phyloP scores from a whole-genome alignment of 2,329 filamentous ascomycete species.

The Trichoderma atrobrunneum region DNA sequence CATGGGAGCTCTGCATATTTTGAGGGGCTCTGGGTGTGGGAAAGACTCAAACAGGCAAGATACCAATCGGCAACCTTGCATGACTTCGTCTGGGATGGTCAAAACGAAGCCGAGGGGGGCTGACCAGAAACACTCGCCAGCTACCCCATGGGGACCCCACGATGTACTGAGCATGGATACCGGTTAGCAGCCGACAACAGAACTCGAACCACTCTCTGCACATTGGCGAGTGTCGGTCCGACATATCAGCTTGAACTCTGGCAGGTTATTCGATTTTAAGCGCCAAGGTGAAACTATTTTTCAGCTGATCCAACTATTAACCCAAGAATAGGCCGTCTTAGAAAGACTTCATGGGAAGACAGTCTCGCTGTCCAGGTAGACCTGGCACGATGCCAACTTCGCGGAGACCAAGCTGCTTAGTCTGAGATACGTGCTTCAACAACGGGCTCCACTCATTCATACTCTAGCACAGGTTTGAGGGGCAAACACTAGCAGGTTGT shows the following conservation, averaged over 20 bases:
- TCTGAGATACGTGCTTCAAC: not conserved
- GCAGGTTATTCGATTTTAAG: not conserved
- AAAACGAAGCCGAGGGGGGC: not conserved
- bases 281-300: not conserved
- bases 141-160: constrained; percentile 2
- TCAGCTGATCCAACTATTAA: not conserved
- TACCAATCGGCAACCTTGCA: not conserved
- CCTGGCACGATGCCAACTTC: not conserved
- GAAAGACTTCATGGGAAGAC: not conserved
- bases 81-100: not conserved
- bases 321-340: not conserved
- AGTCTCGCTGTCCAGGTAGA: not conserved
- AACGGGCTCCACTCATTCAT: not conserved
- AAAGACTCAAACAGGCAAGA: not conserved
- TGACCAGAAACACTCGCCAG: not conserved
- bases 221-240: not conserved
- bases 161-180: not conserved
- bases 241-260: not conserved
- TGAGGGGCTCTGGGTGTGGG: too few relatives aligned
- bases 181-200: not conserved
- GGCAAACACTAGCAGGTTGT: not conserved
- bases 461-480: not conserved
- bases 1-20: not conserved
- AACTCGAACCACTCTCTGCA: not conserved
- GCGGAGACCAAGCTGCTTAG: not conserved